phyloP scores from a whole-genome alignment of 345 rosid genomes.

The Dovyalis caffra region DNA sequence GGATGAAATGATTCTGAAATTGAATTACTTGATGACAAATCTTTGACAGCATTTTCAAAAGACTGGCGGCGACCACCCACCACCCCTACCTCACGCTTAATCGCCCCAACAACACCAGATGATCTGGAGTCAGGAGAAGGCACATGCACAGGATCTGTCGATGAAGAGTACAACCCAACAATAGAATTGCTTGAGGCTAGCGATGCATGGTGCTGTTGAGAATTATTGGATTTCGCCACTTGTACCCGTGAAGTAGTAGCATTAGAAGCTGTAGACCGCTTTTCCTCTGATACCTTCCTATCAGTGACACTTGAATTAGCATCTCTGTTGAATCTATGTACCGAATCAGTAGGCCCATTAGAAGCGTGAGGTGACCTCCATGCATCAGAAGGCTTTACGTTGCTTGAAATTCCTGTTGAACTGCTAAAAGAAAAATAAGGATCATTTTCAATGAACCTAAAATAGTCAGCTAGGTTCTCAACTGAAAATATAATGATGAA shows the following conservation, averaged over 20 bases:
- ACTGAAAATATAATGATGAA: conserved; percentile 3
- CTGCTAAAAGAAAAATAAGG: conserved; percentile 26
- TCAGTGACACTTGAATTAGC: conserved; percentile 28
- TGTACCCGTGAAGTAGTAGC: conserved; percentile 36
- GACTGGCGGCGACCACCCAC: conserved; percentile 65
- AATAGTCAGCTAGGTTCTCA: not conserved
- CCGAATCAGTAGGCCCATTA: conserved; percentile 34
- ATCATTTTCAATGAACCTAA: conserved; percentile 1
- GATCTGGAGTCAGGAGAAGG: conserved; percentile 90
- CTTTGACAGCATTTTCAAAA: conserved; percentile 50
- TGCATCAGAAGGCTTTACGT: conserved; percentile 39
- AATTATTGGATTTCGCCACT: conserved; percentile 31
- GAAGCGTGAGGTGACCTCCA: conserved; percentile 32
- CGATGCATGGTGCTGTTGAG: conserved; percentile 35
- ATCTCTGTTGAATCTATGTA: conserved; percentile 31
- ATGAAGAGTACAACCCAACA: conserved; percentile 81
- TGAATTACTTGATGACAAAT: conserved; percentile 43
- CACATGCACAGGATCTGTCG: conserved; percentile 90
- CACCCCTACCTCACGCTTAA: conserved; percentile 88
- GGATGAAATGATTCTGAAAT: conserved; percentile 56
- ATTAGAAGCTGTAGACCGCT: conserved; percentile 20
- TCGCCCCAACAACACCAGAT: conserved; percentile 74
- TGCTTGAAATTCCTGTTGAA: conserved; percentile 37
- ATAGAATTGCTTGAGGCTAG: conserved; percentile 61
- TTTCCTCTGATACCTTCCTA: conserved; percentile 38